Evolutionary conservation across 306 rosid species (phyloP).

Genomic region (Corylus heterophylla): DNA sequence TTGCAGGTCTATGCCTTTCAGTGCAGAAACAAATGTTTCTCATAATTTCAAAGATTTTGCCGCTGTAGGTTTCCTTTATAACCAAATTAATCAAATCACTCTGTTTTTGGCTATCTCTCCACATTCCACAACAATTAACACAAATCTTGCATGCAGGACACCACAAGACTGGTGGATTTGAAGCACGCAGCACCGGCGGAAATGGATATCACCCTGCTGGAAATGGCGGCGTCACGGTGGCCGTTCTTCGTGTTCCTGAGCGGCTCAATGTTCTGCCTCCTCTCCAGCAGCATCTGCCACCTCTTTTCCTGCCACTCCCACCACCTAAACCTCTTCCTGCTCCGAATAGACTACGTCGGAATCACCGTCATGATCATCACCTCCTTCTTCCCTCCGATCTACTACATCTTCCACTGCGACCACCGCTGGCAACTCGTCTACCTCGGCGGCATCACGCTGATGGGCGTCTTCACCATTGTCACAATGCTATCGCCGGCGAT

Average conservation of each 20-base stretch:
- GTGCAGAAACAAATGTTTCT: conserved; percentile 61
- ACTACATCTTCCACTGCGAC: conserved; percentile 84
- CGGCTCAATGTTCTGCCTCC: conserved; percentile 92
- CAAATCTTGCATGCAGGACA: conserved; percentile 44
- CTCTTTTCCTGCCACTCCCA: conserved; percentile 89
- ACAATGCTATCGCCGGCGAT: conserved; percentile 70
- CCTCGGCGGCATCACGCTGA: conserved; percentile 75
- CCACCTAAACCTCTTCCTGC: conserved; percentile 49
- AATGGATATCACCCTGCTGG: conserved; percentile 27
- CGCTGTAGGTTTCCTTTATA: conserved; percentile 33
- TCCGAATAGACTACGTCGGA: conserved; percentile 77
- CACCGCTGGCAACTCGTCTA: conserved; percentile 81
- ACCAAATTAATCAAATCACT: neutral
- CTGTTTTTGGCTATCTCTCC: no score
- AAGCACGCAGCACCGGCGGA: conserved; percentile 44
- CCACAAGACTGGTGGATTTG: conserved; percentile 50
- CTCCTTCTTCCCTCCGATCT: conserved; percentile 92
- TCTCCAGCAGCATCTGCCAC: conserved; percentile 93
- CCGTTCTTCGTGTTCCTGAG: conserved; percentile 86
- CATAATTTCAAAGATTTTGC: conserved; percentile 44
- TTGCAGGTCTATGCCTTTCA: conserved; percentile 59
- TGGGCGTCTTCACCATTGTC: conserved; percentile 73
- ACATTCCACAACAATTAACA: no score
- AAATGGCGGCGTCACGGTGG: conserved; percentile 52
- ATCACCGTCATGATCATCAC: conserved; percentile 90